Evolutionary conservation across 495 filamentous ascomycete species (phyloP), one percentile per base, ranked within the genome.

Genomic region (Podospora sp.): DNA sequence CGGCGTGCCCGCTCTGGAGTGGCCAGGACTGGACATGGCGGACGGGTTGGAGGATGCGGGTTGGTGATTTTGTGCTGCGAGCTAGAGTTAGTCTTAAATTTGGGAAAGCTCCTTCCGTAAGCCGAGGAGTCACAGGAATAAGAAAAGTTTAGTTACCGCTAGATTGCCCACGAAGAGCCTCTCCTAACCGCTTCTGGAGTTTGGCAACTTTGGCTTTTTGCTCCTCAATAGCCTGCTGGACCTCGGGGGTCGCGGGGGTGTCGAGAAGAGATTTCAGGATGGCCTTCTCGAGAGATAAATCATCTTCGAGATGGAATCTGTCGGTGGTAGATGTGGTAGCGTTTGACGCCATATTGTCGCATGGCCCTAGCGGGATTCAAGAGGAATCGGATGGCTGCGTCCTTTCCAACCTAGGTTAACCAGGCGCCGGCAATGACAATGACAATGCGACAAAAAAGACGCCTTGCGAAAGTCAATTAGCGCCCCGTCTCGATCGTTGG

Each of bases 1-100:
- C 5, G 22, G 21, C 11, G 35, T 20, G 9, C 57, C 65, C 12
- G 24, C 33, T 25, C 58, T 68, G 35, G 66, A 69, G 22, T 6
- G 12, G 24, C 61, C 40, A 25, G 68, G 51, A 16, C 50, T 67
- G 4, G 67, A 62, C 62, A 70, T 69, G 60, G 21, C 63, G 14
- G 67, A 67, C 14, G 65, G 27, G 1, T 27, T 58, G 36, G 63
- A 63, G 1, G 58, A 29, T 27, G 12, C 6, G 55, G 55, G 55
- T 25, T 46, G 12, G 49, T 52, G 58, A 8, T 18, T 35, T 21
- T 12, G 40, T 51, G 57, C 26, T 49, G 20, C 14, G n/a, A 27
- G 33, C 56, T 11, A 6, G 25, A 35, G 29, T 33, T 33, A 33
- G 29, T n/a, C 18, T 14, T 57, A 21, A 57, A 7, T 57, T 26